Base-by-base conservation (phyloP, 208 protist species). In the Trypanosoma brucei region DNA sequence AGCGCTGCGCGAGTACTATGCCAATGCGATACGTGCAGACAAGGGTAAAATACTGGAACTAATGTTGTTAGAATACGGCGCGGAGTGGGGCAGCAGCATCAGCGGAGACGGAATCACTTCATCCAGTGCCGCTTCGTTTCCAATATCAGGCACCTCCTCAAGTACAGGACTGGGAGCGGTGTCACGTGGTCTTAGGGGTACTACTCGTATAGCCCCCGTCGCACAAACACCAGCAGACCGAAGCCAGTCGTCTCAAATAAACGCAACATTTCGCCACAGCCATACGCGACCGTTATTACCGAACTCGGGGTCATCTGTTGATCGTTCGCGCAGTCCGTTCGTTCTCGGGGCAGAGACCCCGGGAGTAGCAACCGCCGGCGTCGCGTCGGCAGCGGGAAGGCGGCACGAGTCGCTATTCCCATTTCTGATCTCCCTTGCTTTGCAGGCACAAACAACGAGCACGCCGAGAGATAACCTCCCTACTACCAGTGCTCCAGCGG, bases 1-100 rank as follows among this genome's bases (percentile, higher is more conserved):
- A 7, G 56, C 60, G 3, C 52, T 90, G 36, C 59, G 70, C 14
- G 66, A 65, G 9, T 61, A 79, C 59, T 90, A 92, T 52, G 46
- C 56, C 3, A 61, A 40, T 30, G 51, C 57, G 31, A 62, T 69
- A 30, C 58, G 50, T 22, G 46, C 31, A 36, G 56, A 69, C 3
- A 69, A 62, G 33, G 13, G 2, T 3, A 48, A 62, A 48, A n/a
- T 69, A 35, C 38, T 62, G 49, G 64, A 69, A 30, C 45, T 55
- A 14, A 31, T 69, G 38, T 22, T 55, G 33, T 31, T 39, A 40
- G 49, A 52, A 40, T 42, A 55, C 7, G 35, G 22, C 34, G 36
- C 1, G 13, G 13, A 13, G 30, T 4, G 4, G 37, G 46, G 0
- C 37, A 45, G 1, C 36, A 39, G 9, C 34, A 57, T 35, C 11